Percentiles rank a stretch among this genome's conserved stretches.
Evolutionary conservation across 768 basidiomycete species (phyloP).

Genomic region (Lepiota venenata): DNA sequence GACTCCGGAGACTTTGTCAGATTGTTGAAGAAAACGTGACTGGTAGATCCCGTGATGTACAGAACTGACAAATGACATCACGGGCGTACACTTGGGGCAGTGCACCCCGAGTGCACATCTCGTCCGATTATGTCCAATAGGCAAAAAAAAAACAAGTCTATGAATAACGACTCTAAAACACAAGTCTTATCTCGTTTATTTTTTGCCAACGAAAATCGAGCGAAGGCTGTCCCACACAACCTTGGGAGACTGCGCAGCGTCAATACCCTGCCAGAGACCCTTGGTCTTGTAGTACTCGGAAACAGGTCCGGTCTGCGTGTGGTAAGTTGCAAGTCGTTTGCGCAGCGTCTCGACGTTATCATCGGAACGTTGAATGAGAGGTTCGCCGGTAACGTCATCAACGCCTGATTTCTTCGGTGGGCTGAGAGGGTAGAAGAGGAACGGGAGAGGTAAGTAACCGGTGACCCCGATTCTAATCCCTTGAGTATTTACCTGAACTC

Average conservation of each 20-base stretch:
- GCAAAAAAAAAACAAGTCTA: constrained; percentile 5
- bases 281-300: constrained; percentile 94
- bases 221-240: constrained; percentile 88
- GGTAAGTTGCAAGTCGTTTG: constrained; percentile 87
- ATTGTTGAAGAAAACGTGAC: no score
- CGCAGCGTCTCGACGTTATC: constrained; percentile 95
- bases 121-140: neutral
- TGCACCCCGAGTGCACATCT: no score
- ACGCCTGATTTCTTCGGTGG: constrained; percentile 95
- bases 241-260: constrained; percentile 90
- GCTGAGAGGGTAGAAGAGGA: constrained; percentile 38
- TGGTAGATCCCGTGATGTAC: no score
- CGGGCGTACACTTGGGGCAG: no score
- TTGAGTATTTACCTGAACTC: constrained; percentile 78
- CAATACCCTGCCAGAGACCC: constrained; percentile 86
- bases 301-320: constrained; percentile 92
- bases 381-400: constrained; percentile 95
- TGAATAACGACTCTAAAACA: constrained; percentile 12
- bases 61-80: no score
- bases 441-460: constrained; percentile 12
- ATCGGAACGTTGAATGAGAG: constrained; percentile 94
- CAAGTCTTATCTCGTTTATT: constrained; percentile 28
- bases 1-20: no score
- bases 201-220: constrained; percentile 56
- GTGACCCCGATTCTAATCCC: neutral